Base-by-base conservation (phyloP, 1,139 yeast species). In the Hansenula lynferdii region DNA sequence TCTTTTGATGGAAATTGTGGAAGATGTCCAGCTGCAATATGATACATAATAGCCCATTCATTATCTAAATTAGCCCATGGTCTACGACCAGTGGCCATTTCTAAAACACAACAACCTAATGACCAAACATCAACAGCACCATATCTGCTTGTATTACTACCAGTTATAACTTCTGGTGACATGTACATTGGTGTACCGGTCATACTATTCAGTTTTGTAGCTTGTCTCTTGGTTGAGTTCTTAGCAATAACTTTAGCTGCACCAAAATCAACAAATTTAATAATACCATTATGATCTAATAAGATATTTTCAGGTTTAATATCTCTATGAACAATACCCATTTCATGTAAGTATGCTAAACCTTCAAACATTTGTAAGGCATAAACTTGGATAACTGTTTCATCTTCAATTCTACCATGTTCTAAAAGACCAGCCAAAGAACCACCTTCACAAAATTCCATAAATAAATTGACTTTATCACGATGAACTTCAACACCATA, bases 181-280 rank as follows among this genome's bases (percentile, higher is more conserved):
- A 92, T 92, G 61, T 92, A 92, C 97, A 92, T 92, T 15, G 98
- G 98, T 0, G 98, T 92, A 36, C 98, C 98, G 1, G 95, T 86
- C 80, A 90, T 79, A 34, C 60, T 64, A 36, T 53, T 49, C 62
- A 38, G 69, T 54, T 44, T 67, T 52, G 41, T 72, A 53, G 44
- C 62, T 53, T 35, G 55, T 47, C 40, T 57, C 40, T 42, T 63
- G 5, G 69, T 54, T 37, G 65, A 53, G 56, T 67, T 56, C 72
- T 69, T 43, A 2, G 96, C 96, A 51, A 89, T 84, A 15, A 90
- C 95, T 62, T 90, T 90, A 6, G 98, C 97, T 8, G 97, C 97
- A 28, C 98, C 98, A 58, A 92, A 92, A 64, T 92, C 97, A 40
- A 90, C 97, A 67, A 85, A 89, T 60, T 92, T 92, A 51, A 92